Evolutionary conservation across 257 asterid genomes (phyloP).

Genomic region (Przewalskia tangutica): DNA sequence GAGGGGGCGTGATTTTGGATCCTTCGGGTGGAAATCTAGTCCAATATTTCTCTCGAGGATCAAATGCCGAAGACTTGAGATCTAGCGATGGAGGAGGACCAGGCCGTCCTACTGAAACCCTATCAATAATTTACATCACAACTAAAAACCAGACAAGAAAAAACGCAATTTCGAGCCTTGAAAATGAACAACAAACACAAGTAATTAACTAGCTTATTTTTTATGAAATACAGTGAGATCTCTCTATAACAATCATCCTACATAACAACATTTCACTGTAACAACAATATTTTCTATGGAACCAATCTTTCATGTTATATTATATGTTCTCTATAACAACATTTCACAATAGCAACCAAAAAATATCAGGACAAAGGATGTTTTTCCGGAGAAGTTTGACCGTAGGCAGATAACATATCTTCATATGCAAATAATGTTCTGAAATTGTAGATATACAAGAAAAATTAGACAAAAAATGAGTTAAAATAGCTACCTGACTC

Average conservation of each 20-base stretch:
- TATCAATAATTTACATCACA: not conserved
- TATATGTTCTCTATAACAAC: no score
- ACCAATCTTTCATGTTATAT: no score
- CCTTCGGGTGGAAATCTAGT: slow-evolving; percentile 3
- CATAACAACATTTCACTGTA: no score
- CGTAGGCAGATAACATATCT: not conserved
- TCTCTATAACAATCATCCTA: no score
- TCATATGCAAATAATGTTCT: not conserved
- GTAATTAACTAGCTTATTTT: not conserved
- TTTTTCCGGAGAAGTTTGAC: no score
- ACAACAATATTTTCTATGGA: no score
- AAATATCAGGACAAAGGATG: no score
- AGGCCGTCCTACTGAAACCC: slow-evolving; percentile 2
- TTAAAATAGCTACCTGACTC: slow-evolving; percentile 23
- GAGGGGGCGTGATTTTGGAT: not conserved
- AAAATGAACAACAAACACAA: not conserved
- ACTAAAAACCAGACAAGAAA: not conserved
- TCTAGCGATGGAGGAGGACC: slow-evolving; percentile 7
- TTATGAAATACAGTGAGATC: not conserved
- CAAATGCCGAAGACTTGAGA: slow-evolving; percentile 2
- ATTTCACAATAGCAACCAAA: no score
- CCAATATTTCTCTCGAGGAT: slow-evolving; percentile 4
- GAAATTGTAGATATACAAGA: not conserved
- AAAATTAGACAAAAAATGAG: not conserved
- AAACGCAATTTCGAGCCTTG: not conserved